Evolutionary conservation across 2,329 filamentous ascomycete genomes (phyloP), one percentile per base, ranked within the genome.

Genomic region (Mollisiaceae sp.): DNA sequence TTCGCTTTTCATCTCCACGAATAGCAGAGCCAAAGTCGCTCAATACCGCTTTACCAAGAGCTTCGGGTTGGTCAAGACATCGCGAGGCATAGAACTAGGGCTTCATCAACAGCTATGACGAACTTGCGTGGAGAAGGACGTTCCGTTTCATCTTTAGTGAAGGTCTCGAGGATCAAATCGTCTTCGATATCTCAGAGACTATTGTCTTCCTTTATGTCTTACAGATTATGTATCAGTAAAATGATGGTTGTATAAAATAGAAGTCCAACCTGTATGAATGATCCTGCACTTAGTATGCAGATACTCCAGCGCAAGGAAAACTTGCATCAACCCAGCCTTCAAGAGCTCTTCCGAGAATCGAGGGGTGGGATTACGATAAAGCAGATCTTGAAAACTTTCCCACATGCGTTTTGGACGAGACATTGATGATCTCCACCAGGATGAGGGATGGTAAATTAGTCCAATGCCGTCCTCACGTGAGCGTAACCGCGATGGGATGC

Each of bases 271-370:
- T 65, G 94, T 98, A 79, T 98, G 94, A 74, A 97, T 97, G 81
- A 98, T 97, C 76, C 94, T 94, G 80, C 94, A 98, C 80, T 98
- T 93, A 73, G 94, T 89, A 79, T 98, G 94, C 52, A 98, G 85
- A 77, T 97, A 97, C 79, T 98, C 94, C 69, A 98, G 84, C 45
- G 94, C 94, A 35, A 98, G 87, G 62, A 98, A 84, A 8, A 97
- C 93, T 80, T 98, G 94, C 79, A 97, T 97, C 41, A 94, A 95
- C 80, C 97, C 97, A 78, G 97, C 94, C 83, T 97, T 97, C 77
- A 97, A 94, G 24, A 98, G 63, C 62, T 54, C 41, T 52, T 69
- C 62, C 1, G 63, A 59, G 12, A 69, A 38, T 67, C 65, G 65
- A 52, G 64, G 59, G 65, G 64, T 59, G 65, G 65, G 62, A 57